These are phyloP conservation scores for Suillus sp. DNA, from an alignment of 768 basidiomycete species.

Conservation along the genomic window DNA sequence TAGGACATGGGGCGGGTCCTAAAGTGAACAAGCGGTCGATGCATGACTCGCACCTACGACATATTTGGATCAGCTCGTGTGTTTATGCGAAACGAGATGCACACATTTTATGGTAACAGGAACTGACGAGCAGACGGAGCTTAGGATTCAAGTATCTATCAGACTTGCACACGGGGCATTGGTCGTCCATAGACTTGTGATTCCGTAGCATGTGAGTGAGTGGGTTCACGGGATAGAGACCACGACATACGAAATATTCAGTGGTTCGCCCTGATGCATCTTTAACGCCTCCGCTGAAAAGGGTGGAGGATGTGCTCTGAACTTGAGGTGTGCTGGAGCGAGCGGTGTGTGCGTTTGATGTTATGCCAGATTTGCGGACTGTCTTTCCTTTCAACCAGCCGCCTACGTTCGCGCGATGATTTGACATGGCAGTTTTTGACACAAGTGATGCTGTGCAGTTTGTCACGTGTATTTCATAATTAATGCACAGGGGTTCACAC, in stretches of 20 bases:
- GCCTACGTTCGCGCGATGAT: conserved; percentile 28
- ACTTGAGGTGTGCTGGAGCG: conserved; percentile 69
- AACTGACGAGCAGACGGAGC: conserved; percentile 88
- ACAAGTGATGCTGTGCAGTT: neutral
- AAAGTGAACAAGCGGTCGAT: conserved; percentile 96
- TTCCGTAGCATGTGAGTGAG: conserved; percentile 9
- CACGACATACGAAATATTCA: conserved; percentile 71
- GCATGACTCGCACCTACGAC: conserved; percentile 95
- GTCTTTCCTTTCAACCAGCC: conserved; percentile 76
- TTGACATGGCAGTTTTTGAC: conserved; percentile 32
- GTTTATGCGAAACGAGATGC: conserved; percentile 19
- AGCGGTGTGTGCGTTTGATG: conserved; percentile 45
- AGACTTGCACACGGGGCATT: conserved; percentile 96
- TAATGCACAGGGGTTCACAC: conserved; percentile 2
- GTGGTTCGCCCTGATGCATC: conserved; percentile 81
- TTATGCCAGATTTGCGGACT: conserved; percentile 62
- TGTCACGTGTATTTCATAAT: conserved; percentile 4
- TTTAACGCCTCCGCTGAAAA: conserved; percentile 84
- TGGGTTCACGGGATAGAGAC: conserved; percentile 8
- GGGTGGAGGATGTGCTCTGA: conserved; percentile 70
- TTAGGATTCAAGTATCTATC: conserved; percentile 96
- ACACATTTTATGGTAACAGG: conserved; percentile 98
- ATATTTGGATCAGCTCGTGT: conserved; percentile 14
- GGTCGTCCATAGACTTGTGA: conserved; percentile 83
- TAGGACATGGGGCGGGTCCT: conserved; percentile 94